These are phyloP conservation scores for Xylaria sp. DNA, from an alignment of 2,329 filamentous ascomycete species.

Conservation along the genomic window DNA sequence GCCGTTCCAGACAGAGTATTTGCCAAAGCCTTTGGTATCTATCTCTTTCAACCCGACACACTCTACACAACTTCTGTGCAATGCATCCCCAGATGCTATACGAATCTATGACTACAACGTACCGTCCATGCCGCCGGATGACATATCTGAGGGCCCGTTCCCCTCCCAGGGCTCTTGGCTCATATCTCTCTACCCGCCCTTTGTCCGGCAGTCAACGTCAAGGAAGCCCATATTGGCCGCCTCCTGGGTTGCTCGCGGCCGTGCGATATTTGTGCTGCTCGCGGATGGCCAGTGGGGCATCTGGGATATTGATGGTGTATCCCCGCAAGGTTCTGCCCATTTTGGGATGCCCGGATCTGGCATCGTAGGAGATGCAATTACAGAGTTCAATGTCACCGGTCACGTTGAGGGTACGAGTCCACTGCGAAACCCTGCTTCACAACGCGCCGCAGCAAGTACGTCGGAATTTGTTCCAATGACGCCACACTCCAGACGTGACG, in stretches of 20 bases:
- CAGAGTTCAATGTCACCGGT: slow-evolving; percentile 67
- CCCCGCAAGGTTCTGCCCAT: slow-evolving; percentile 59
- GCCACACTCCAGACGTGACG: slow-evolving; percentile 68
- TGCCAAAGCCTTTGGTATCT: slow-evolving; percentile 64
- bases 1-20: slow-evolving; percentile 70
- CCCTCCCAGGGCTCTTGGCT: slow-evolving; percentile 72
- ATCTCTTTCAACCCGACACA: slow-evolving; percentile 72
- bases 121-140: slow-evolving; percentile 63
- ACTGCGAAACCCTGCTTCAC: slow-evolving; percentile 58
- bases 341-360: slow-evolving; percentile 64
- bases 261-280: slow-evolving; percentile 68
- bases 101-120: slow-evolving; percentile 71
- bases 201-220: slow-evolving; percentile 60
- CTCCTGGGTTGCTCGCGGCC: slow-evolving; percentile 70
- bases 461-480: slow-evolving; percentile 73
- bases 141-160: slow-evolving; percentile 62
- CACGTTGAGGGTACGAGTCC: slow-evolving; percentile 70
- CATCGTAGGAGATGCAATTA: slow-evolving; percentile 67
- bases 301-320: slow-evolving; percentile 72
- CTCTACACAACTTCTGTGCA: slow-evolving; percentile 67
- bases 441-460: slow-evolving; percentile 51
- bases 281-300: slow-evolving; percentile 75
- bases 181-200: slow-evolving; percentile 69
- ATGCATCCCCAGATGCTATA: slow-evolving; percentile 66
- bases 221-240: slow-evolving; percentile 72